These are phyloP conservation scores for Pseudonitzschia delicatissima DNA, from an alignment of 108 stramenopile species.

Conservation along the genomic window DNA sequence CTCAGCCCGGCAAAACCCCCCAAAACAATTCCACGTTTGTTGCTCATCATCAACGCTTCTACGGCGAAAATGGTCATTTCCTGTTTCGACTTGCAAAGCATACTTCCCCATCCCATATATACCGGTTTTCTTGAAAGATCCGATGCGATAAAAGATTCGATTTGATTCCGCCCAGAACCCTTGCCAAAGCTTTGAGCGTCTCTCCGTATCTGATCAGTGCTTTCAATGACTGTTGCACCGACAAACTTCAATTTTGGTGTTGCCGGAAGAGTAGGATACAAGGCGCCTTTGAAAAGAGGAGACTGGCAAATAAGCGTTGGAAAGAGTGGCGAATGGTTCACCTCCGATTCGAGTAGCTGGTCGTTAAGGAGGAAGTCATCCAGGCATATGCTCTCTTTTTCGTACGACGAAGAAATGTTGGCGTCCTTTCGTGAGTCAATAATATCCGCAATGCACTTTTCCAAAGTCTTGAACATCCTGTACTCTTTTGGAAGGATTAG, in stretches of 20 bases:
- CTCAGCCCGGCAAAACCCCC: conserved; percentile 17
- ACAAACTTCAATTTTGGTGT: neutral
- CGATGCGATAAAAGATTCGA: neutral
- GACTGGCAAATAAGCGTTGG: neutral
- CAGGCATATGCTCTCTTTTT: neutral
- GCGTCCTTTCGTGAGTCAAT: neutral
- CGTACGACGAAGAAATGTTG: neutral
- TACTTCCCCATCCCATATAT: conserved; percentile 32
- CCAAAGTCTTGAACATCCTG: neutral
- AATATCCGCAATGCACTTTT: neutral
- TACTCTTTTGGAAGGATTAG: neutral
- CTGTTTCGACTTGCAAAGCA: conserved; percentile 18
- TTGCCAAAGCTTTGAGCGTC: neutral
- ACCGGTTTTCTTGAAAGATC: conserved; percentile 1
- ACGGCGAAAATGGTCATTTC: conserved; percentile 13
- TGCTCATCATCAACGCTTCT: neutral
- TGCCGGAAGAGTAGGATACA: neutral
- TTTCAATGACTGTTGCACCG: neutral
- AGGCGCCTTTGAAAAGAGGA: neutral
- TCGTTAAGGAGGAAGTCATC: neutral
- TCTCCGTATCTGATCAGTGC: neutral
- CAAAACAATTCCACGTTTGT: conserved; percentile 15
- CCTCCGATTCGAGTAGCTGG: neutral
- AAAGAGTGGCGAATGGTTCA: neutral
- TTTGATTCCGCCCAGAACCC: neutral